Base-by-base conservation (phyloP, 371 early-diverging fungal species). In the Entomophthora muscae region DNA sequence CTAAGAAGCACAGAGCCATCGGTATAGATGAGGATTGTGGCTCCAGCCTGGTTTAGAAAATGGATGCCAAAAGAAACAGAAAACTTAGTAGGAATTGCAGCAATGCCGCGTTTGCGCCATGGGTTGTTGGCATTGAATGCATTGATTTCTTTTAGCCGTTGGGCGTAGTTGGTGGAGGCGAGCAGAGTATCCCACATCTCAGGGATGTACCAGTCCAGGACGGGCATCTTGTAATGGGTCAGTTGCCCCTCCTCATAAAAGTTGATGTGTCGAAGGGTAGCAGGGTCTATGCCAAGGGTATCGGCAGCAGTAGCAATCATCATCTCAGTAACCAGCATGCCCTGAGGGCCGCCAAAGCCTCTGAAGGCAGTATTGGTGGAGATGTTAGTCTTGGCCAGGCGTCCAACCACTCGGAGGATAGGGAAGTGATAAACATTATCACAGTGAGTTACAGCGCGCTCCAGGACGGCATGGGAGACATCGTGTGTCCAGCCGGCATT, bases 301-400 rank as follows among this genome's bases (percentile, higher is more conserved):
- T 84, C 81, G 10, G 87, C 86, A 32, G 87, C 71, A 69, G 86
- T 83, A 53, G 73, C 71, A 63, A 89, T 81, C 69, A 75, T 82
- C 23, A 77, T 77, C 73, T 88, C 88, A 28, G 76, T 73, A 42
- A 88, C 70, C 66, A 88, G 72, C 83, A 84, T 83, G 22, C 83
- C 86, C 71, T 89, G 88, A 56, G 88, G 86, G 27, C 81, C 82
- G 59, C 87, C 87, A 66, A 85, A 86, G 26, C 85, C 78, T 65
- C 87, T 77, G 76, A 85, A 81, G 0, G 90, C 88, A 10, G 88
- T 88, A 72, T 87, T 88, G 61, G 83, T 79, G 64, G 80, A 81
- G 42, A 80, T 72, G 75, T 88, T 86, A 58, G 90, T 88, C 59
- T 79, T 80, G 70, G 86, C 86, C 27, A 84, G 68, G 53, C 72